phyloP scores from a whole-genome alignment of 2,329 filamentous ascomycete genomes.

The Cercospora sojina region DNA sequence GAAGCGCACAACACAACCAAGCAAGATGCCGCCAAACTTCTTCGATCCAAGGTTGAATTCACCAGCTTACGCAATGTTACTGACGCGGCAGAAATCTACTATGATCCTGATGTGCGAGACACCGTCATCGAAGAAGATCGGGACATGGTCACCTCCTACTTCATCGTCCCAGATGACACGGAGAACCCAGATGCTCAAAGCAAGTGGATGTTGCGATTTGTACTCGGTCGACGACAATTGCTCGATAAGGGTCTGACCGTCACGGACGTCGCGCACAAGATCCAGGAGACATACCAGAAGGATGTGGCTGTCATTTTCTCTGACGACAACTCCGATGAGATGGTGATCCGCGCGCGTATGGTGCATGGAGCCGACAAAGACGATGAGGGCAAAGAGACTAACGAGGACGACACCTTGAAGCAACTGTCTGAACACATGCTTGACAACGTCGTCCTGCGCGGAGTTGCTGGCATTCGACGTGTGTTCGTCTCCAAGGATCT shows the following conservation, averaged over 20 bases:
- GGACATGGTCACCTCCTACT: constrained; percentile 97
- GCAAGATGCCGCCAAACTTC: constrained; percentile 77
- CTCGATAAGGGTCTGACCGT: constrained; percentile 92
- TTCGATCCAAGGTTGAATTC: constrained; percentile 90
- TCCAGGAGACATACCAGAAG: constrained; percentile 82
- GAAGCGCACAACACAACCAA: constrained; percentile 59
- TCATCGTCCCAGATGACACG: constrained; percentile 85
- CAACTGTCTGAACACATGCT: constrained; percentile 87
- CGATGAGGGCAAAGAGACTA: constrained; percentile 58
- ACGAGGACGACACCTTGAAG: constrained; percentile 89
- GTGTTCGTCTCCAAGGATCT: constrained; percentile 88
- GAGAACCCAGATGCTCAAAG: constrained; percentile 66
- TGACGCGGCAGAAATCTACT: constrained; percentile 92
- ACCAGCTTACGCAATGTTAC: constrained; percentile 91
- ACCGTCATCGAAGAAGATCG: constrained; percentile 84
- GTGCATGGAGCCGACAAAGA: constrained; percentile 53
- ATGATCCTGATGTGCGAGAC: constrained; percentile 83
- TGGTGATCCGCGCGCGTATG: constrained; percentile 82
- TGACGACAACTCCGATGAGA: constrained; percentile 95
- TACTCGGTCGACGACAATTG: constrained; percentile 88
- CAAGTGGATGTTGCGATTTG: constrained; percentile 91
- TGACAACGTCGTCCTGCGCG: constrained; percentile 85
- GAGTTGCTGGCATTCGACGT: constrained; percentile 82
- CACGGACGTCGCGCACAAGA: constrained; percentile 82
- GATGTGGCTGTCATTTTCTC: constrained; percentile 94